phyloP scores from a whole-genome alignment of 352 stramenopile species.

The Phytophthora ramorum region DNA sequence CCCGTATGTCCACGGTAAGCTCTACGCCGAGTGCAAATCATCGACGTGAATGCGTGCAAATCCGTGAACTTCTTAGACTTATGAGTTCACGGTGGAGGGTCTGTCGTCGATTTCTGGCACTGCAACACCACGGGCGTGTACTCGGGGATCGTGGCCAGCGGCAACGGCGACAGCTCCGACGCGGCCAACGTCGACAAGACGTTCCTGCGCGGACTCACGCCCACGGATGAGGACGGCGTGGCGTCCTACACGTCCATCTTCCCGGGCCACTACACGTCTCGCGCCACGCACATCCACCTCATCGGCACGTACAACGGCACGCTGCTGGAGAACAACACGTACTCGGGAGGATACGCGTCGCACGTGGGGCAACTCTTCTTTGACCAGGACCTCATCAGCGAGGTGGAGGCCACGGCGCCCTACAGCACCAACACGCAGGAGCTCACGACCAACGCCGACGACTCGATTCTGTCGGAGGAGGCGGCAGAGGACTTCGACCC shows the following conservation, averaged over 20 bases:
- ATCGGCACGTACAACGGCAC: slow-evolving; percentile 30
- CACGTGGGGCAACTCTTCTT: slow-evolving; percentile 30
- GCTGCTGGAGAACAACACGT: slow-evolving; percentile 28
- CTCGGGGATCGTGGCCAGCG: slow-evolving; percentile 31
- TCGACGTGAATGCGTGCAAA: slow-evolving; percentile 37
- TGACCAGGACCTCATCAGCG: slow-evolving; percentile 28
- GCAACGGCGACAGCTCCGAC: slow-evolving; percentile 28
- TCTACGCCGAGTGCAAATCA: slow-evolving; percentile 37
- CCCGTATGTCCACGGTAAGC: slow-evolving; percentile 2
- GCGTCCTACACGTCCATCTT: slow-evolving; percentile 22
- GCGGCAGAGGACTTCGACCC: slow-evolving; percentile 36
- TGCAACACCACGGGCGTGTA: slow-evolving; percentile 36
- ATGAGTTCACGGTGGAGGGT: not conserved
- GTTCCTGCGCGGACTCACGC: slow-evolving; percentile 16
- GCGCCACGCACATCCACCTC: slow-evolving; percentile 22
- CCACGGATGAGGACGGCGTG: slow-evolving; percentile 16
- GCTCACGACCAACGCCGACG: slow-evolving; percentile 31
- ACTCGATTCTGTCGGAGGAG: slow-evolving; percentile 35
- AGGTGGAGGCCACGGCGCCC: slow-evolving; percentile 12
- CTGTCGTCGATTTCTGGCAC: slow-evolving; percentile 39
- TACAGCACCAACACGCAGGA: slow-evolving; percentile 32
- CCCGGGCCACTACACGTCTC: too few species aligned
- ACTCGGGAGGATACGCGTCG: slow-evolving; percentile 13
- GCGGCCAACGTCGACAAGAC: slow-evolving; percentile 21
- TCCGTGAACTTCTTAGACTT: not conserved